Evolutionary conservation across 352 stramenopile species (phyloP).

Genomic region (Globisporangium ultimum): DNA sequence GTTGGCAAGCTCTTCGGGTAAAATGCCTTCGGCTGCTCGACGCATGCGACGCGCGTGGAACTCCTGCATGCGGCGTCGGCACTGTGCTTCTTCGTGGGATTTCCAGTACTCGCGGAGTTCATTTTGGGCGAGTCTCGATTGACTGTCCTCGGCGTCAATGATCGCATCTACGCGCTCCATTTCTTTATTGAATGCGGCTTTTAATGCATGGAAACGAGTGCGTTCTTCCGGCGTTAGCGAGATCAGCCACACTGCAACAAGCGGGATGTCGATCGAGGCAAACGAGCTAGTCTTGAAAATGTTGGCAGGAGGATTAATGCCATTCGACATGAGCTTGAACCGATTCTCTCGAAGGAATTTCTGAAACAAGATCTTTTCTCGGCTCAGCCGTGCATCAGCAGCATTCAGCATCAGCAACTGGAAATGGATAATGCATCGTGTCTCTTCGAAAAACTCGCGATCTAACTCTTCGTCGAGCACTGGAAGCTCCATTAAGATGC

Average conservation of each 20-base stretch:
- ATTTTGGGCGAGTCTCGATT: conserved; percentile 39
- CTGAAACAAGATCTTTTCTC: conserved; percentile 91
- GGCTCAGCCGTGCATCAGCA: conserved; percentile 80
- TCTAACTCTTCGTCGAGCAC: conserved; percentile 75
- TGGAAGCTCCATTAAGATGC: conserved; percentile 56
- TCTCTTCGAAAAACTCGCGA: conserved; percentile 85
- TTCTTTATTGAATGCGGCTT: conserved; percentile 84
- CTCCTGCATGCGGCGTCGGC: conserved; percentile 67
- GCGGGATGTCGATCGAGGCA: conserved; percentile 86
- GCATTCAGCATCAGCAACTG: conserved; percentile 89
- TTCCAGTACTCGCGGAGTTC: conserved; percentile 56
- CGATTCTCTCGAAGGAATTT: conserved; percentile 93
- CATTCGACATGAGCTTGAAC: conserved; percentile 93
- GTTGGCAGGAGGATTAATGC: conserved; percentile 86
- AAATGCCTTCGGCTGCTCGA: conserved; percentile 61
- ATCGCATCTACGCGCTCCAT: conserved; percentile 79
- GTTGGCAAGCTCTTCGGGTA: conserved; percentile 29
- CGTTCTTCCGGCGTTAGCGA: conserved; percentile 82
- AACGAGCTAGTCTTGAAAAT: conserved; percentile 90
- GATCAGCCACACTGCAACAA: conserved; percentile 89
- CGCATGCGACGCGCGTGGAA: conserved; percentile 69
- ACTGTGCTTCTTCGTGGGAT: conserved; percentile 63
- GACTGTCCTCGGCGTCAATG: conserved; percentile 67
- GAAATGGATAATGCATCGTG: conserved; percentile 88
- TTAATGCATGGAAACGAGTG: conserved; percentile 86